Evolutionary conservation across 768 basidiomycete species (phyloP).

Genomic region (Gloeopeniophorella convolvens): DNA sequence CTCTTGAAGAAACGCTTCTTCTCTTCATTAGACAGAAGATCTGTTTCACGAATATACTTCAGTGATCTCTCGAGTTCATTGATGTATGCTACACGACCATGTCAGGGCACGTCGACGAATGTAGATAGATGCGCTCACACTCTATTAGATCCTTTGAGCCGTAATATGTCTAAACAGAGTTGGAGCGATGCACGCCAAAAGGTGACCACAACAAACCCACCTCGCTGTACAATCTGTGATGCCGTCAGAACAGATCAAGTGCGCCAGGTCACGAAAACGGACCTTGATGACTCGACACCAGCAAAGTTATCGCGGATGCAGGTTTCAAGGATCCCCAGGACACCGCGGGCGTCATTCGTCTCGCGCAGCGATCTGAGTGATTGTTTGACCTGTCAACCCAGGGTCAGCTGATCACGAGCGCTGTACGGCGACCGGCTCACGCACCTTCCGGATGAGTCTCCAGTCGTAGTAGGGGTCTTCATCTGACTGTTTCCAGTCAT

Average conservation of each 20-base stretch:
- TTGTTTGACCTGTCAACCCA: slow-evolving; percentile 49
- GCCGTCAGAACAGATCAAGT: slow-evolving; percentile 11
- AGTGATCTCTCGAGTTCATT: slow-evolving; percentile 72
- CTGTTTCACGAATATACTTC: slow-evolving; percentile 66
- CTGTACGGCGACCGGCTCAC: no score
- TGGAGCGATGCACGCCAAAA: neutral
- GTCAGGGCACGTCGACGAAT: slow-evolving; percentile 1
- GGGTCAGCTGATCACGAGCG: no score
- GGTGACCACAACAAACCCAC: slow-evolving; percentile 29
- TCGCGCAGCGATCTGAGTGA: slow-evolving; percentile 68
- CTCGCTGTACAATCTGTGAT: slow-evolving; percentile 77
- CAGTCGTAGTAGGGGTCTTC: slow-evolving; percentile 92
- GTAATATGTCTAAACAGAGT: slow-evolving; percentile 62
- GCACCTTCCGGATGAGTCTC: slow-evolving; percentile 77
- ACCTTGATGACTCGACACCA: slow-evolving; percentile 82
- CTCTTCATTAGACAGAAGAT: slow-evolving; percentile 74
- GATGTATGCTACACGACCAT: slow-evolving; percentile 54
- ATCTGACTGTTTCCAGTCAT: slow-evolving; percentile 85
- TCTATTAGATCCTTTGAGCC: slow-evolving; percentile 91
- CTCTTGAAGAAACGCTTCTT: slow-evolving; percentile 90
- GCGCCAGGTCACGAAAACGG: neutral
- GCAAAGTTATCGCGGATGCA: slow-evolving; percentile 91
- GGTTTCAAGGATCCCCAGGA: slow-evolving; percentile 86
- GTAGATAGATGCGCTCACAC: slow-evolving; percentile 37
- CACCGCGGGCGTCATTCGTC: slow-evolving; percentile 74